Evolutionary conservation across 2,329 filamentous ascomycete genomes (phyloP).

Genomic region (Aspergillus sp.): DNA sequence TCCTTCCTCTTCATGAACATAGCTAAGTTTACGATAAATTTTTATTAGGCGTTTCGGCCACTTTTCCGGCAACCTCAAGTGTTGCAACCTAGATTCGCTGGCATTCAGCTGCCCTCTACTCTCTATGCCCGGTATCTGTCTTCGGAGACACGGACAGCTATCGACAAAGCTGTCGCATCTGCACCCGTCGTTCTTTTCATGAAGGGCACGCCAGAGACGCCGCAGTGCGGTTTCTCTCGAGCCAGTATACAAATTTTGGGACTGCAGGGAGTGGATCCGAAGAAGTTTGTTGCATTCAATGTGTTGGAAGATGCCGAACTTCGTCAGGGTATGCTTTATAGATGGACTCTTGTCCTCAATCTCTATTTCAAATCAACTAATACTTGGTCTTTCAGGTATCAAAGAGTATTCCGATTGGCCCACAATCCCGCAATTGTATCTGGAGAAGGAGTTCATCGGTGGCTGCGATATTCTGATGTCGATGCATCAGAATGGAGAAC

Average conservation of each 20-base stretch:
- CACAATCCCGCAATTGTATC: slow-evolving; percentile 94
- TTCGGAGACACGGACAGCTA: slow-evolving; percentile 74
- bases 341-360: background rate
- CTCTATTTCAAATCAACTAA: slow-evolving; percentile 6
- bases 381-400: slow-evolving; percentile 64
- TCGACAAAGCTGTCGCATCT: slow-evolving; percentile 84
- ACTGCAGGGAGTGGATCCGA: slow-evolving; percentile 89
- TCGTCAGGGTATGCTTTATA: slow-evolving; percentile 64
- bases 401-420: slow-evolving; percentile 99
- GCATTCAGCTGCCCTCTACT: slow-evolving; percentile 41
- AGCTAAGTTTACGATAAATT: slow-evolving; percentile 14
- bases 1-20: background rate
- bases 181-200: slow-evolving; percentile 97
- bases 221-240: slow-evolving; percentile 95
- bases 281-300: slow-evolving; percentile 98
- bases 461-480: slow-evolving; percentile 96
- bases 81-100: slow-evolving; percentile 23
- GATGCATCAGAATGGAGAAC: slow-evolving; percentile 94
- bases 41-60: slow-evolving; percentile 33
- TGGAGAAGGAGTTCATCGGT: slow-evolving; percentile 93
- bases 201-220: slow-evolving; percentile 96
- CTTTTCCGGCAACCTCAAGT: slow-evolving; percentile 28
- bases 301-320: slow-evolving; percentile 90
- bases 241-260: slow-evolving; percentile 94
- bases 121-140: slow-evolving; percentile 68